phyloP scores from a whole-genome alignment of 352 stramenopile genomes.

The Pythium dissotocum region DNA sequence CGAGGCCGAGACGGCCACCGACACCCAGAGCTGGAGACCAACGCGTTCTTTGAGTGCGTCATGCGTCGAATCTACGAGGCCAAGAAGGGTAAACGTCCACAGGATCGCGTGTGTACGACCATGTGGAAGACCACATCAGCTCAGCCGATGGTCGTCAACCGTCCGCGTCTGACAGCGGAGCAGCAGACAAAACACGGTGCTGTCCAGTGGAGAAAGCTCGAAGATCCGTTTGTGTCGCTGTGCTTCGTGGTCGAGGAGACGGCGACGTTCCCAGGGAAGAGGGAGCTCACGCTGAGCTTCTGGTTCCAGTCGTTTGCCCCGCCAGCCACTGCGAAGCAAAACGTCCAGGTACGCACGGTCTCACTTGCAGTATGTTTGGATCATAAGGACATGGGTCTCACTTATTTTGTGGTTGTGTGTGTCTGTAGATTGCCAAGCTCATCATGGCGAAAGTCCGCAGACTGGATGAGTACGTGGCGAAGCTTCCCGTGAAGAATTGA shows the following conservation, averaged over 20 bases:
- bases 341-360: slow-evolving; percentile 5
- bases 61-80: slow-evolving; percentile 36
- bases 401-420: neutral
- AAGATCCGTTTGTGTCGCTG: slow-evolving; percentile 35
- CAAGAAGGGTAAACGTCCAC: slow-evolving; percentile 1
- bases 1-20: slow-evolving; percentile 9
- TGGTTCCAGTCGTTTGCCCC: slow-evolving; percentile 38
- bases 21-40: slow-evolving; percentile 12
- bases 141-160: slow-evolving; percentile 27
- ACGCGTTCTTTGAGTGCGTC: slow-evolving; percentile 33
- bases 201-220: slow-evolving; percentile 31
- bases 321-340: slow-evolving; percentile 16
- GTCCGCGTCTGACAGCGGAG: neutral
- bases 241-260: slow-evolving; percentile 38
- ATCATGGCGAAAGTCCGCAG: slow-evolving; percentile 11
- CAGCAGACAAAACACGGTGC: neutral
- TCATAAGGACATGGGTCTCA: neutral
- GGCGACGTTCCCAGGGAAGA: neutral
- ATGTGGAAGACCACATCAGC: slow-evolving; percentile 44
- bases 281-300: slow-evolving; percentile 21
- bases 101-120: slow-evolving; percentile 27
- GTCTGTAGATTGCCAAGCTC: slow-evolving; percentile 21
- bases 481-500: neutral
- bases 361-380: neutral
- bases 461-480: slow-evolving; percentile 12